Evolutionary conservation across 2,329 filamentous ascomycete genomes (phyloP), one percentile per base, ranked within the genome.

Genomic region (Penicillium sp.): DNA sequence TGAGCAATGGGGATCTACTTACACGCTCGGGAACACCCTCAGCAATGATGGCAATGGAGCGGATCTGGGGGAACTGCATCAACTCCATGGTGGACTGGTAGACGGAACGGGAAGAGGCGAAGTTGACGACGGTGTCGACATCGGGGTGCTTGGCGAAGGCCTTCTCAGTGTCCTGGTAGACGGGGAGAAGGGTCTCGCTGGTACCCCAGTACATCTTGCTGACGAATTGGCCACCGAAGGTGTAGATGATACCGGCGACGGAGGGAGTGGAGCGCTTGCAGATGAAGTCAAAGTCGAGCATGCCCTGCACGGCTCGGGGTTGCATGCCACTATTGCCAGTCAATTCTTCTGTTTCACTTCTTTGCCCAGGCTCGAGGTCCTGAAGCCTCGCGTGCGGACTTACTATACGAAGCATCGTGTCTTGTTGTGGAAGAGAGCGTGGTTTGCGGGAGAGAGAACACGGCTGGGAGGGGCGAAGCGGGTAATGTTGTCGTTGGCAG

Each of bases 181-280:
- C 95, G 63, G 95, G 95, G 70, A 99, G 87, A 66, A 99, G 88
- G 63, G 95, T 99, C 85, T 99, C 95, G 82, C 92, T 97, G 75
- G 95, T 99, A 74, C 95, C 95, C 95, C 95, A 99, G 90, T 99
- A 99, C 95, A 99, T 98, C 89, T 99, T 99, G 88, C 92, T 97
- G 77, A 99, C 95, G 87, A 99, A 99, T 82, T 99, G 95, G 68
- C 95, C 95, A 77, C 95, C 95, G 75, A 99, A 99, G 70, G 95
- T 97, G 85, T 99, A 99, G 85, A 99, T 98, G 81, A 99, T 98
- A 76, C 93, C 95, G 67, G 95, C 95, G 58, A 99, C 95, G 57
- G 95, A 99, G 64, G 95, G 95, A 59, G 90, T 96, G 76, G 88
- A 86, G 73, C 95, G 91, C 88, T 98, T 98, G 92, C 95, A 99